Percentiles rank a stretch among this genome's conserved stretches.
Evolutionary conservation across 2,329 filamentous ascomycete species (phyloP).

Genomic region (Alternaria novae-zelandiae): DNA sequence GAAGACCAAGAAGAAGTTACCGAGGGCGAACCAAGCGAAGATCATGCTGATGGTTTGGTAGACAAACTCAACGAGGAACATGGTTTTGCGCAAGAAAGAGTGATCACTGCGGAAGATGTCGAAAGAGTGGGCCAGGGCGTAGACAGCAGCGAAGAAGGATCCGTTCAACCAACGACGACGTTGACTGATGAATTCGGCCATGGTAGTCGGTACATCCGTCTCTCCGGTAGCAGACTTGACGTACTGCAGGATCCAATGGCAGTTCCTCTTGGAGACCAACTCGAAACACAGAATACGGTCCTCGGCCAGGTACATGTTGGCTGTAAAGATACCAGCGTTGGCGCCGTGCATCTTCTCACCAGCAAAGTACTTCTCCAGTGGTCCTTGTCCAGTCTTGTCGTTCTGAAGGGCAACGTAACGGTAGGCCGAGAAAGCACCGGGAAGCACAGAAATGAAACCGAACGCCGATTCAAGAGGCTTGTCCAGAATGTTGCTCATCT

Average conservation of each 20-base stretch:
- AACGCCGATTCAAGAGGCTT: constrained; percentile 97
- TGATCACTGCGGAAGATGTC: constrained; percentile 95
- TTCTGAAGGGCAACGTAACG: constrained; percentile 94
- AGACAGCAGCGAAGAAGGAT: constrained; percentile 96
- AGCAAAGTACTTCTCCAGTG: constrained; percentile 94
- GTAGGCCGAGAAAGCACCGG: constrained; percentile 98
- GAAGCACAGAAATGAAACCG: constrained; percentile 95
- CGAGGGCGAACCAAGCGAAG: constrained; percentile 97
- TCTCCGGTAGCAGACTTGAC: constrained; percentile 97
- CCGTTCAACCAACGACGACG: constrained; percentile 97
- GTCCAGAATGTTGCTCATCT: constrained; percentile 99
- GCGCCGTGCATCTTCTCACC: constrained; percentile 95
- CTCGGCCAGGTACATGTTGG: constrained; percentile 99
- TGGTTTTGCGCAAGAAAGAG: constrained; percentile 82
- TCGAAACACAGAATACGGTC: constrained; percentile 99
- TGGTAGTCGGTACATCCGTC: constrained; percentile 93
- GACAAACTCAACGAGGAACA: constrained; percentile 89
- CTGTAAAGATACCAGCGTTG: constrained; percentile 94
- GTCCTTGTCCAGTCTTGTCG: constrained; percentile 91
- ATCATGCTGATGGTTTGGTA: constrained; percentile 98
- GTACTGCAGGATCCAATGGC: constrained; percentile 96
- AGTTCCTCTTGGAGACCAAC: constrained; percentile 95
- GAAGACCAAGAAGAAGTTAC: constrained; percentile 99
- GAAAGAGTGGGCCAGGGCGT: constrained; percentile 93
- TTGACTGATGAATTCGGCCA: constrained; percentile 94